Evolutionary conservation across 495 filamentous ascomycete genomes (phyloP), one percentile per base, ranked within the genome.

Genomic region (Staphylotrichum longicolle): DNA sequence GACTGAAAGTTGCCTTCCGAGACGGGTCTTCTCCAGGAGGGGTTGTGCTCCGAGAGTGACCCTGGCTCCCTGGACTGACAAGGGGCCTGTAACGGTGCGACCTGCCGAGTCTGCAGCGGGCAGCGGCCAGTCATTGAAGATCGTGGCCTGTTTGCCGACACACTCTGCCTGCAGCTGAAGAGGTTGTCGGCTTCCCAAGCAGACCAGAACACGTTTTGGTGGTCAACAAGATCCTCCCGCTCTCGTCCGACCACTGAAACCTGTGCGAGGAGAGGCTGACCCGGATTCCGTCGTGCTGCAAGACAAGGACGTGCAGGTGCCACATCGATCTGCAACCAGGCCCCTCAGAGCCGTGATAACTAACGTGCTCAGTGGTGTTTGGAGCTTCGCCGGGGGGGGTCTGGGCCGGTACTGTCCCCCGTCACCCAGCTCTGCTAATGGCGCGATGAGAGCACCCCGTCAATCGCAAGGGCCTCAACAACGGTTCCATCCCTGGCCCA

Each of bases 1-100:
- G 44, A 10, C 20, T 27, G 20, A 27, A 27, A 27, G 20, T 27
- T 27, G n/a, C 44, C 62, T 52, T 66, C 60, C 54, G n/a, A 63
- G 55, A 63, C 47, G 58, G 54, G 58, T 46, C 57, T 49, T 59
- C 7, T 61, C 61, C 63, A 61, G 52, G 61, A 58, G 57, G 61
- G 63, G 60, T 60, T 58, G 37, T 47, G 41, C 49, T 63, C 67
- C 56, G 63, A 68, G 40, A 61, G 56, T 35, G 53, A 57, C 62
- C 62, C 64, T 65, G 56, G 63, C 51, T 54, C 41, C 34, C 40
- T 27, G 12, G 34, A 10, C 37, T 27, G 20, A 27, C 20, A 27
- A 27, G 20, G 20, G 20, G 37, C 46, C 35, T 56, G 45, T 57
- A 59, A 61, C 55, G 39, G 62, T 58, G 34, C 49, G 47, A 55